These are phyloP conservation scores for Cyclanthera cordifolia DNA, from an alignment of 306 rosid genomes.

Conservation along the genomic window DNA sequence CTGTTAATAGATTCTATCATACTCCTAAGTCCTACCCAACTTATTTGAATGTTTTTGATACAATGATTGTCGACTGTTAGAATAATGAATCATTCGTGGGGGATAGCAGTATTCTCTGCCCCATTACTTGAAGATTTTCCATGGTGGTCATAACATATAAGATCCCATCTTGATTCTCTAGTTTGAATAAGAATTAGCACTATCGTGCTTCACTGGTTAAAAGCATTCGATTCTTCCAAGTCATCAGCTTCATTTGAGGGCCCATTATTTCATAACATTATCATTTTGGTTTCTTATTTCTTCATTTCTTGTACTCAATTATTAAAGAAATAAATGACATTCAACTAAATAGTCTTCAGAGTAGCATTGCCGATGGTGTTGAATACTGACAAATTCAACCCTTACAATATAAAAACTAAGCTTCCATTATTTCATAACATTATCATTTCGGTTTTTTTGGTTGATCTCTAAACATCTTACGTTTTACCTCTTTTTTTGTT, in stretches of 20 bases:
- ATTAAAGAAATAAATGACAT: neutral
- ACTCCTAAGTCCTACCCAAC: too few relatives aligned
- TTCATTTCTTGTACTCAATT: neutral
- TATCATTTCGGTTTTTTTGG: too few relatives aligned
- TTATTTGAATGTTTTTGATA: neutral
- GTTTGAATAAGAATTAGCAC: neutral
- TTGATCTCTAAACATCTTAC: too few relatives aligned
- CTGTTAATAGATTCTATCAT: too few relatives aligned
- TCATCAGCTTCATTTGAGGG: neutral
- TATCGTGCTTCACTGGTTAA: neutral
- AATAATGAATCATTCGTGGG: neutral
- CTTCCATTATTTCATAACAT: neutral
- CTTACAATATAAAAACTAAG: neutral
- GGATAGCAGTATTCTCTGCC: neutral
- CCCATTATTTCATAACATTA: neutral
- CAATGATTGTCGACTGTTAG: neutral
- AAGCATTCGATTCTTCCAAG: neutral
- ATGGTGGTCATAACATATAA: neutral
- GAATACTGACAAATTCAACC: neutral
- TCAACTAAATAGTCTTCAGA: neutral
- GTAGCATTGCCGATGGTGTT: neutral
- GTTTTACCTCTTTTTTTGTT: too few relatives aligned
- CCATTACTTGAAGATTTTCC: neutral
- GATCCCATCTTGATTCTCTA: neutral
- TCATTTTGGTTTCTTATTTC: neutral